Conservation (phyloP, 1,284 basidiomycete genomes). For the Malassezia yamatoensis region DNA sequence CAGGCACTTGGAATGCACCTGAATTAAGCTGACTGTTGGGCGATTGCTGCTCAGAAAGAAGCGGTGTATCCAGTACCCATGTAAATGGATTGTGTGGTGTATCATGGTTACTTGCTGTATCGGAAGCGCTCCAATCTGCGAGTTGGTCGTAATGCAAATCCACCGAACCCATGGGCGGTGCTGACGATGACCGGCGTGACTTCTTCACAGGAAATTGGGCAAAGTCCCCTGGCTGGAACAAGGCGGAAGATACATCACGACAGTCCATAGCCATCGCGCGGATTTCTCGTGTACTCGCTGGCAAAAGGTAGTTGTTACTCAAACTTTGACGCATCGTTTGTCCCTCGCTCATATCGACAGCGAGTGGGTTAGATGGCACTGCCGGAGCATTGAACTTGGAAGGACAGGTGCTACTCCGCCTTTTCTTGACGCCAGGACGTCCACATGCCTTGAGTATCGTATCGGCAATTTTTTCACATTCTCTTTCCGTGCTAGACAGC, state of each 20-base stretch:
- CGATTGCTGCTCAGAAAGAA: background rate
- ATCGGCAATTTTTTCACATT: conserved; percentile 37
- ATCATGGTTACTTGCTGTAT: background rate
- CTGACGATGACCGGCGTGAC: background rate
- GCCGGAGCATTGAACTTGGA: no score
- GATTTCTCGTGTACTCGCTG: background rate
- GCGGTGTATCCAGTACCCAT: conserved; percentile 2
- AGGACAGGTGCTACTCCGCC: background rate
- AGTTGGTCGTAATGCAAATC: background rate
- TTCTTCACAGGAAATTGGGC: background rate
- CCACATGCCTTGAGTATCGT: conserved; percentile 34
- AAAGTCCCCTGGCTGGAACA: background rate
- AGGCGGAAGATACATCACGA: background rate
- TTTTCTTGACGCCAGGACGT: conserved; percentile 21
- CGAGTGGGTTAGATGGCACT: background rate
- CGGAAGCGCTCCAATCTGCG: background rate
- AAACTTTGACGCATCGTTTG: background rate
- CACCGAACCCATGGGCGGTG: background rate
- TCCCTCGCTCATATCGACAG: background rate
- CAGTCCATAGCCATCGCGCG: background rate
- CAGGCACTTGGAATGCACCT: background rate
- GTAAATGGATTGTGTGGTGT: background rate
- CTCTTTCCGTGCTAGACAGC: conserved; percentile 29
- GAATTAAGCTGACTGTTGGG: background rate
- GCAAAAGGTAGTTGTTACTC: background rate